These are phyloP conservation scores for Sclerotinia spermophila DNA, from an alignment of 2,329 filamentous ascomycete species.

Conservation along the genomic window DNA sequence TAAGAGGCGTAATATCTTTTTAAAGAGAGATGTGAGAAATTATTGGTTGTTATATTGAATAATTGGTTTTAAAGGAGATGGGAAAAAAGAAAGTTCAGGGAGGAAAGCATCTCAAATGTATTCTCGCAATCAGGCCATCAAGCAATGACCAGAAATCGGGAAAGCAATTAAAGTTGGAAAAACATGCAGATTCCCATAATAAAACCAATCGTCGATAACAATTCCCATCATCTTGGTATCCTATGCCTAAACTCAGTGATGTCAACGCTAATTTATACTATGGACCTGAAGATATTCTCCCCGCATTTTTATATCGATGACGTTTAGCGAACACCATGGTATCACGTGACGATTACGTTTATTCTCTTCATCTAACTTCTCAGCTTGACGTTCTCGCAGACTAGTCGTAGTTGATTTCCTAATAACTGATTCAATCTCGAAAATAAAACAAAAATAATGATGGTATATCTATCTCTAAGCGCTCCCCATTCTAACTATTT, in stretches of 20 bases:
- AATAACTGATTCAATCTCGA: neutral
- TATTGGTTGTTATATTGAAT: no score
- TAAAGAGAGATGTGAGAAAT: neutral
- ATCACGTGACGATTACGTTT: neutral
- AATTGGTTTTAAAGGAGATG: neutral
- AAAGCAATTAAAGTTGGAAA: no score
- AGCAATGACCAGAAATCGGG: neutral
- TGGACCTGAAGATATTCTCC: neutral
- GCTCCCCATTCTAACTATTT: neutral
- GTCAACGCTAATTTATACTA: neutral
- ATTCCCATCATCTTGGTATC: constrained; percentile 3
- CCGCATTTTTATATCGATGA: neutral
- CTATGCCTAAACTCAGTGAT: neutral
- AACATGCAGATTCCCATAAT: neutral
- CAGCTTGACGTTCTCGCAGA: no score
- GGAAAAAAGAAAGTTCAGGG: neutral
- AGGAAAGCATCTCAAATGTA: neutral
- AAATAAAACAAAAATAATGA: neutral
- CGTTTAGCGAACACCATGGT: neutral
- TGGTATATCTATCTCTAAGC: no score
- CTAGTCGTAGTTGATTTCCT: neutral
- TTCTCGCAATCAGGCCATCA: neutral
- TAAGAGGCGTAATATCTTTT: neutral
- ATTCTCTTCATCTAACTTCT: neutral
- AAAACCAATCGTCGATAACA: neutral